A percentile compares a stretch with the other conserved stretches of the same genome.
Conservation (phyloP, 495 filamentous ascomycete genomes). For the Filosporella fistucella region DNA sequence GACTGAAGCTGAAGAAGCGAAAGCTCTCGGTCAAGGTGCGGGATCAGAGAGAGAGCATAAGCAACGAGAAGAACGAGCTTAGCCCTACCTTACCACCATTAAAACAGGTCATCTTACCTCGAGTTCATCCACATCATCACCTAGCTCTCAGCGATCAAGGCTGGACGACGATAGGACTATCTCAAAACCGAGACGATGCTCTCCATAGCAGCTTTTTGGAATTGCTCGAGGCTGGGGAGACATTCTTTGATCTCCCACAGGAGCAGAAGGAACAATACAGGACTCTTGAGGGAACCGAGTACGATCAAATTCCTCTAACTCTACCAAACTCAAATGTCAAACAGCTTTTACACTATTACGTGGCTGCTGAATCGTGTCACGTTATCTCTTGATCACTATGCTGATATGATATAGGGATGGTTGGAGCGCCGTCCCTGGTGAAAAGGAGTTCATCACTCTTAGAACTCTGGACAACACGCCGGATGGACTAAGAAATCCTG, state of each 20-base stretch:
- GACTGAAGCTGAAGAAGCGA: no score
- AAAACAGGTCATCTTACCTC: constrained; percentile 4
- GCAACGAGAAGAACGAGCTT: no score
- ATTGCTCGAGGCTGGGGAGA: constrained; percentile 9
- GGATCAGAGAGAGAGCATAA: no score
- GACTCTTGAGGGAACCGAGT: constrained; percentile 11
- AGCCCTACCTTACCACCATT: no score
- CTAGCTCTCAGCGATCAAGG: constrained; percentile 5
- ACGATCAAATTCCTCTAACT: no score
- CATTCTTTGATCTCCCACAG: constrained; percentile 13
- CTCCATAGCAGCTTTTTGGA: constrained; percentile 4
- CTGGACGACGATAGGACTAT: constrained; percentile 3
- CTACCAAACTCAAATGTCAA: no score
- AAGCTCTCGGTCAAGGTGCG: no score
- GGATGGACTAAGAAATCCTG: constrained; percentile 6
- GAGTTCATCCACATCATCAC: constrained; percentile 1
- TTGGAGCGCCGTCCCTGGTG: constrained; percentile 14
- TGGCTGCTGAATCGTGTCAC: no score
- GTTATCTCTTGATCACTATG: no score
- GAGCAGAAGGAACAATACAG: constrained; percentile 11
- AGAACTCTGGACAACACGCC: constrained; percentile 10
- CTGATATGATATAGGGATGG: no score
- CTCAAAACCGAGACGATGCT: background rate
- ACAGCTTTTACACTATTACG: no score
- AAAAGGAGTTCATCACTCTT: constrained; percentile 18